Evolutionary conservation across 2,329 filamentous ascomycete genomes (phyloP).

Genomic region (Mollisia scopiformis): DNA sequence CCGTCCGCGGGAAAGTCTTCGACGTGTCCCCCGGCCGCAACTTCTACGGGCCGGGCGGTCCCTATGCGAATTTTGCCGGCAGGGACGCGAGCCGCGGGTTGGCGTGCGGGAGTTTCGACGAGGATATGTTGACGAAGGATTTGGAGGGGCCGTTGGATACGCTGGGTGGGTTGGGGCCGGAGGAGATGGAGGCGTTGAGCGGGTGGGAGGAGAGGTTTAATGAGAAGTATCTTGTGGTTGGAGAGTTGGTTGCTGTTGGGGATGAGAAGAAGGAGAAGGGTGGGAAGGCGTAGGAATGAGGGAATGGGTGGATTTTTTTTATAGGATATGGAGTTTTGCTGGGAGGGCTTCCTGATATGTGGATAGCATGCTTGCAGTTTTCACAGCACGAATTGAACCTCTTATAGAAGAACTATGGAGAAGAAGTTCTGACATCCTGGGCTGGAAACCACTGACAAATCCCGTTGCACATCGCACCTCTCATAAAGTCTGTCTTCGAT

Average conservation of each 20-base stretch:
- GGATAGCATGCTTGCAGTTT: too few relatives aligned
- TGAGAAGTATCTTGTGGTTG: slow-evolving; percentile 95
- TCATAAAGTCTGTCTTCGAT: too few relatives aligned
- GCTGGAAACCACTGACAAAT: too few relatives aligned
- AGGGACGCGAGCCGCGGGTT: slow-evolving; percentile 87
- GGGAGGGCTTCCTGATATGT: too few relatives aligned
- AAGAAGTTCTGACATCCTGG: too few relatives aligned
- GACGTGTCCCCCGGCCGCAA: slow-evolving; percentile 86
- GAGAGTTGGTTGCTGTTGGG: slow-evolving; percentile 73
- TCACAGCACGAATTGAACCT: too few relatives aligned
- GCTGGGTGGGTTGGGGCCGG: slow-evolving; percentile 69
- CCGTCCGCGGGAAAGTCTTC: slow-evolving; percentile 89
- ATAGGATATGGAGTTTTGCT: neutral
- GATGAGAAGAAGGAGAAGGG: slow-evolving; percentile 50
- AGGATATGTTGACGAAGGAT: slow-evolving; percentile 93
- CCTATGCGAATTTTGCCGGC: slow-evolving; percentile 95
- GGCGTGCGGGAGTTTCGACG: slow-evolving; percentile 90
- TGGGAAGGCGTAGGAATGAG: neutral
- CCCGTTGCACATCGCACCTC: too few relatives aligned
- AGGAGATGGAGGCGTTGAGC: slow-evolving; percentile 80
- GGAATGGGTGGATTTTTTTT: neutral
- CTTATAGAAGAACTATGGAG: too few relatives aligned
- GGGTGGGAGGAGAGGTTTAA: slow-evolving; percentile 94
- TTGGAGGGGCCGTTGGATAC: slow-evolving; percentile 81
- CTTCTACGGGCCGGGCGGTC: slow-evolving; percentile 95